A percentile compares a stretch with the other conserved stretches of the same genome.
phyloP scores from a whole-genome alignment of 331 rosid species.

The Acacia pycnantha region DNA sequence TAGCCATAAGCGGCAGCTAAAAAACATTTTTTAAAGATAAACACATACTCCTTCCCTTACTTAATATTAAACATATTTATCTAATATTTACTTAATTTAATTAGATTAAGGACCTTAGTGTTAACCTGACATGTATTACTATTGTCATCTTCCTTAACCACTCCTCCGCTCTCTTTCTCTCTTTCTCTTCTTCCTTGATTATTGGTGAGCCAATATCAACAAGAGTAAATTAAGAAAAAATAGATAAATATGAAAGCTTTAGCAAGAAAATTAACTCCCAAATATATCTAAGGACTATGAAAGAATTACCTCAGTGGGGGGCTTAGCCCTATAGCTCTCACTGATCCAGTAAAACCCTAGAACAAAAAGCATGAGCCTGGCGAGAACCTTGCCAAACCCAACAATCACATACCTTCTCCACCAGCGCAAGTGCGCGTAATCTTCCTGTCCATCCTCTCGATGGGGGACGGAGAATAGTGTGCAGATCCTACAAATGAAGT shows the following conservation, averaged over 20 bases:
- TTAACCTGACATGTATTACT: too few relatives aligned
- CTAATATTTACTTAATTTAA: too few relatives aligned
- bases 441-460: slow-evolving; percentile 69
- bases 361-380: slow-evolving; percentile 68
- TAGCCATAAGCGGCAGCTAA: not conserved
- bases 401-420: slow-evolving; percentile 76
- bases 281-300: not conserved
- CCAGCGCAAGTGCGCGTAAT: slow-evolving; percentile 71
- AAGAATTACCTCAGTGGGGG: slow-evolving; percentile 43
- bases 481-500: slow-evolving; percentile 72
- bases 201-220: too few relatives aligned
- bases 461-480: slow-evolving; percentile 64
- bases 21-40: not conserved
- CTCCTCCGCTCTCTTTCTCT: too few relatives aligned
- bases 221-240: too few relatives aligned
- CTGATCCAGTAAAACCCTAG: slow-evolving; percentile 90
- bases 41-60: too few relatives aligned
- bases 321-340: slow-evolving; percentile 25
- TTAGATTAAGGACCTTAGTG: too few relatives aligned
- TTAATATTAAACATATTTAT: too few relatives aligned
- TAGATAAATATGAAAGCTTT: too few relatives aligned
- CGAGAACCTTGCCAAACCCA: slow-evolving; percentile 54
- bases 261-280: too few relatives aligned
- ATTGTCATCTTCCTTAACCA: too few relatives aligned
- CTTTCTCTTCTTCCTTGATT: too few relatives aligned